A percentile compares a stretch with the other conserved stretches of the same genome.
phyloP scores from a whole-genome alignment of 177 flowering plant genomes.

The Tripterygium wilfordii region DNA sequence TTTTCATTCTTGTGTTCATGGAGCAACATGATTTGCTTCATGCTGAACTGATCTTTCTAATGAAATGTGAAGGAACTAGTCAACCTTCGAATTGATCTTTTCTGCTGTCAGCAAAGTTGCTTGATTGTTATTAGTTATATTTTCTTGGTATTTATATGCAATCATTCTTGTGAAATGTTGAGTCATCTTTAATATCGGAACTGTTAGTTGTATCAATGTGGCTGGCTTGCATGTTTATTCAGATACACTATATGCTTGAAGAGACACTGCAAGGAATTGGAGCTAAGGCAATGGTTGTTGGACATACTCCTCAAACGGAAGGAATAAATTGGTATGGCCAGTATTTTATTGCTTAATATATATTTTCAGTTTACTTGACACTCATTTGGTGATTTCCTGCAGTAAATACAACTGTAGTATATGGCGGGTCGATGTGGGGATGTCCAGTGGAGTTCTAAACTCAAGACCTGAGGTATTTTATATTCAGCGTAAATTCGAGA shows the following conservation, averaged over 20 bases:
- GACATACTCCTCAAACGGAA: conserved; percentile 78
- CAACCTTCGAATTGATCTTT: too few relatives aligned
- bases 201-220: neutral
- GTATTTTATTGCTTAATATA: too few relatives aligned
- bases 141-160: too few relatives aligned
- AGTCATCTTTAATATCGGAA: too few relatives aligned
- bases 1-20: too few relatives aligned
- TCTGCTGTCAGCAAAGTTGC: too few relatives aligned
- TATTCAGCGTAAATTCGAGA: too few relatives aligned
- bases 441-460: conserved; percentile 89
- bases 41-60: too few relatives aligned
- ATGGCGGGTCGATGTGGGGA: conserved; percentile 94
- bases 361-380: neutral
- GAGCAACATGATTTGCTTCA: too few relatives aligned
- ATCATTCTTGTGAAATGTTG: too few relatives aligned
- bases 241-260: conserved; percentile 61
- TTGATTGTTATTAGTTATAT: too few relatives aligned
- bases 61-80: too few relatives aligned
- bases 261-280: conserved; percentile 66
- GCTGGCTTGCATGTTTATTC: conserved; percentile 5
- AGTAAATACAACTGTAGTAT: conserved; percentile 73
- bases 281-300: conserved; percentile 91
- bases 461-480: conserved; percentile 80
- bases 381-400: conserved; percentile 15
- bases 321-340: conserved; percentile 71